phyloP scores from a whole-genome alignment of 2,329 filamentous ascomycete genomes.

The Capronia epimyces region DNA sequence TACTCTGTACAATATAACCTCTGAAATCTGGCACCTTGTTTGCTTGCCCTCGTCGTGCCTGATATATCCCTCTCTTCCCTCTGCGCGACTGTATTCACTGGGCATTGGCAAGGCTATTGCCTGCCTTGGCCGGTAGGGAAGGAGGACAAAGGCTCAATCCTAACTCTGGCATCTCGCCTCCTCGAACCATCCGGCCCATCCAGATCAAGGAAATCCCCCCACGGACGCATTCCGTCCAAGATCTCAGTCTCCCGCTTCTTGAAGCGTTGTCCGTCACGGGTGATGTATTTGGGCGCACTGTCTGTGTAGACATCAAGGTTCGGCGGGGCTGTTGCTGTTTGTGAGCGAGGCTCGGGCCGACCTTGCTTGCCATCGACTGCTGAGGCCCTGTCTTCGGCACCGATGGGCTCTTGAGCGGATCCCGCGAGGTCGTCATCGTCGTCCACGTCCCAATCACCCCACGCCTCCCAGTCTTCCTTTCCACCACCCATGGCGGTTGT shows the following conservation, averaged over 20 bases:
- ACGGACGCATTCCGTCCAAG: constrained; percentile 22
- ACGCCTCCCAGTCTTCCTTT: constrained; percentile 48
- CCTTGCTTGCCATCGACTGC: constrained; percentile 9
- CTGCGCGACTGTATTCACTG: too few relatives aligned
- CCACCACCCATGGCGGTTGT: constrained; percentile 5
- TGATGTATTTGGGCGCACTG: constrained; percentile 8
- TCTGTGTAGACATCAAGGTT: not conserved
- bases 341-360: not conserved
- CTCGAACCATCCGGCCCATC: constrained; percentile 7
- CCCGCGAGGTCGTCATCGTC: constrained; percentile 36
- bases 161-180: constrained; percentile 14
- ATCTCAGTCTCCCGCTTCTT: constrained; percentile 25
- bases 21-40: not conserved
- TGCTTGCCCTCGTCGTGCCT: not conserved
- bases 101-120: too few relatives aligned
- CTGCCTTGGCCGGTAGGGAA: not conserved
- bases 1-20: not conserved
- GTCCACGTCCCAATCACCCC: constrained; percentile 33
- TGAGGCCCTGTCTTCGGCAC: not conserved
- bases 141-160: constrained; percentile 14
- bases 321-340: not conserved
- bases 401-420: constrained; percentile 35
- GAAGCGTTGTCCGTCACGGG: constrained; percentile 20
- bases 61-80: too few relatives aligned
- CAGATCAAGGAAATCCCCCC: constrained; percentile 25